Conservation (phyloP, 495 filamentous ascomycete genomes). For the Podospora tetraspora region DNA sequence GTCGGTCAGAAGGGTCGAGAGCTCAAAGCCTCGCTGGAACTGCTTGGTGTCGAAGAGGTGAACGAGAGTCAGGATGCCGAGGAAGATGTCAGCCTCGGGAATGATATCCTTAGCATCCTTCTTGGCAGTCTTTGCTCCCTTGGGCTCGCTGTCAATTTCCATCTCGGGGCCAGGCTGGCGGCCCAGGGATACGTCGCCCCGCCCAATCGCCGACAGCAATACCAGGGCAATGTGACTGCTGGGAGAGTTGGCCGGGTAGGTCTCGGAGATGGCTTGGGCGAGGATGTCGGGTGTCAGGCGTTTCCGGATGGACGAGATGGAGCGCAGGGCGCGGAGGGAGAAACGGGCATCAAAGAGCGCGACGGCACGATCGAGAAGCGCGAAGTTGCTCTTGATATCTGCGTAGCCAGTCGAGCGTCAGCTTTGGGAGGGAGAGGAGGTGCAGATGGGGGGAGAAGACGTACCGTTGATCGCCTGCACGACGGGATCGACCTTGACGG, state of each 20-base stretch:
- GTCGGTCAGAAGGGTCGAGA: conserved; percentile 75
- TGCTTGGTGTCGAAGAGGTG: conserved; percentile 79
- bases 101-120: conserved; percentile 68
- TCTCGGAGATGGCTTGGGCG: conserved; percentile 72
- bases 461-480: conserved; percentile 50
- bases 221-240: conserved; percentile 61
- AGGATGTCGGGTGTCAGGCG: conserved; percentile 76
- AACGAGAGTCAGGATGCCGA: conserved; percentile 85
- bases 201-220: conserved; percentile 62
- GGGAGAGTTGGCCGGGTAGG: conserved; percentile 53
- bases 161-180: conserved; percentile 55
- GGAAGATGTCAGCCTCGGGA: conserved; percentile 87
- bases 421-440: background rate
- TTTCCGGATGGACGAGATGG: conserved; percentile 93
- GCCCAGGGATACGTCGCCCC: conserved; percentile 55
- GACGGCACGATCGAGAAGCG: conserved; percentile 85
- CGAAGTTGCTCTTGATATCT: conserved; percentile 95
- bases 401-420: conserved; percentile 3
- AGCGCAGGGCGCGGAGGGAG: conserved; percentile 85
- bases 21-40: conserved; percentile 70
- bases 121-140: conserved; percentile 47
- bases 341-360: conserved; percentile 91
- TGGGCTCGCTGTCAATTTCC: conserved; percentile 67
- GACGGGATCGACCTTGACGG: conserved; percentile 63
- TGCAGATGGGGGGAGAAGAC: conserved; percentile 10